phyloP scores from a whole-genome alignment of 108 stramenopile genomes.

The Discostella pseudostelligera region DNA sequence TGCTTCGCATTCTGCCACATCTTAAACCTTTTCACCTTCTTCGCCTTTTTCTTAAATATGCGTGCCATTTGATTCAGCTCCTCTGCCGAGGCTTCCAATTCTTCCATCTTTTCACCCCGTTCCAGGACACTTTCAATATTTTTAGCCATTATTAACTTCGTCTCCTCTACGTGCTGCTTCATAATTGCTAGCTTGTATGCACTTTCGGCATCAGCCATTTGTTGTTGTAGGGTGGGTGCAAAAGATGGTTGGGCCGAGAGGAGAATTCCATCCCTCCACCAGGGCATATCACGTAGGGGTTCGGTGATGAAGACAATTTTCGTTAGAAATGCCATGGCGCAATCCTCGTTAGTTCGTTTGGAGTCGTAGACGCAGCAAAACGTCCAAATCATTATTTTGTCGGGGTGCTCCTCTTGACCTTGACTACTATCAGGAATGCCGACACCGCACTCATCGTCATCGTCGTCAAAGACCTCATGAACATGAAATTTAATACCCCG shows the following conservation, averaged over 20 bases:
- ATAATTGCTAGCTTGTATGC: conserved; percentile 49
- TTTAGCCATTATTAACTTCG: conserved; percentile 58
- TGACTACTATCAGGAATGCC: neutral
- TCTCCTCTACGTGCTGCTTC: conserved; percentile 47
- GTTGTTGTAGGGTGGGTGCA: conserved; percentile 65
- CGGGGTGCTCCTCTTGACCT: conserved; percentile 22
- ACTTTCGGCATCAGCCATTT: conserved; percentile 64
- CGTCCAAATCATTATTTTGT: conserved; percentile 48
- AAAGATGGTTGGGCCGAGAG: conserved; percentile 59
- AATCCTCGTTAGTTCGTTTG: conserved; percentile 20
- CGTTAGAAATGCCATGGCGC: conserved; percentile 59
- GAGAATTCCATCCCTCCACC: conserved; percentile 47
- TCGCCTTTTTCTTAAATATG: conserved; percentile 62
- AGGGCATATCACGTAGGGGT: conserved; percentile 45
- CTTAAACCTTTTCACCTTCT: conserved; percentile 48
- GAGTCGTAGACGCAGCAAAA: conserved; percentile 62
- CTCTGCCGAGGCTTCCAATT: conserved; percentile 44
- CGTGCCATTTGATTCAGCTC: conserved; percentile 51
- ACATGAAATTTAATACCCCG: conserved; percentile 67
- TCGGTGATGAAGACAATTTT: conserved; percentile 66
- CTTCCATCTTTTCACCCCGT: conserved; percentile 54
- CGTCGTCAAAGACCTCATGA: conserved; percentile 32
- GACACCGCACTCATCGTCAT: neutral
- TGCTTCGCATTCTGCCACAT: conserved; percentile 77
- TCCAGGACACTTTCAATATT: conserved; percentile 63